Evolutionary conservation across 441 rosid species (phyloP).

Genomic region (Adansonia gregorii): DNA sequence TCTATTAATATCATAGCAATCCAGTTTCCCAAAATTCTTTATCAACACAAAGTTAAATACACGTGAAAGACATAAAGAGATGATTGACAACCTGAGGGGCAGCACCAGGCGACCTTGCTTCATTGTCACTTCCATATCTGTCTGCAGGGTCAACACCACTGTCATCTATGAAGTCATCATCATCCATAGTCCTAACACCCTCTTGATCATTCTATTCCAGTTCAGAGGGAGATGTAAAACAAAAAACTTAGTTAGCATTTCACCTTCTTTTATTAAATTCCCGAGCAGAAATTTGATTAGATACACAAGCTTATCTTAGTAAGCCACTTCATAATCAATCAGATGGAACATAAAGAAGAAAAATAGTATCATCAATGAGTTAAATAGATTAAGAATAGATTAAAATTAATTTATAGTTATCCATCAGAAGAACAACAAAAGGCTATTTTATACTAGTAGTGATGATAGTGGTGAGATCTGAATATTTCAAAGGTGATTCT

Average conservation of each 20-base stretch:
- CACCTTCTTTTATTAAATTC: background rate
- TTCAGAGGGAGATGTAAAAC: constrained; percentile 8
- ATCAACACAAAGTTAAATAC: background rate
- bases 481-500: background rate
- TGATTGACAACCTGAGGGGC: constrained; percentile 71
- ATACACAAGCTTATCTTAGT: background rate
- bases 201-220: constrained; percentile 80
- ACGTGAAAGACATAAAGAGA: background rate
- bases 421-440: background rate
- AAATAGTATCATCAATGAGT: background rate
- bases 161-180: constrained; percentile 93
- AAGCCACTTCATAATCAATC: background rate
- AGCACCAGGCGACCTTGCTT: constrained; percentile 60
- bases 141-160: constrained; percentile 83
- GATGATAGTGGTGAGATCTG: background rate
- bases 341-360: background rate
- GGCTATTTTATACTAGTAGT: background rate
- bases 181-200: constrained; percentile 84
- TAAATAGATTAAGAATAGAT: background rate
- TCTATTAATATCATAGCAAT: background rate
- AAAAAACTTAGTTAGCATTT: constrained; percentile 5
- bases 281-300: constrained; percentile 8
- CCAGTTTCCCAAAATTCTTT: background rate
- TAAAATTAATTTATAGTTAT: background rate
- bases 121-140: constrained; percentile 71